Evolutionary conservation across 208 protist species (phyloP).

Genomic region (Leishmania amazonensis): DNA sequence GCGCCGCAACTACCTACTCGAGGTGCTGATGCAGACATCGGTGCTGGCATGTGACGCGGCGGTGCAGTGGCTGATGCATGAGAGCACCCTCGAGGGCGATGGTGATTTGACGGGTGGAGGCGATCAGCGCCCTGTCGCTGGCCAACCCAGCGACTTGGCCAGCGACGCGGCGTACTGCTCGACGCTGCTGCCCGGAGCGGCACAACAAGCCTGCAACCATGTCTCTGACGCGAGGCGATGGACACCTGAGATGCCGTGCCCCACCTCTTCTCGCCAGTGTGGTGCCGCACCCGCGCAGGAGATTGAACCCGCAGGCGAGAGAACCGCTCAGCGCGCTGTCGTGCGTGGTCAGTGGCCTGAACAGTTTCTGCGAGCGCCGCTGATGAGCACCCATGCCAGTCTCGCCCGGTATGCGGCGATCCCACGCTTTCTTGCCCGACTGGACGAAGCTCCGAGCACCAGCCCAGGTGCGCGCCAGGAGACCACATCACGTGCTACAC

Average conservation of each 20-base stretch:
- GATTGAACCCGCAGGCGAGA: neutral
- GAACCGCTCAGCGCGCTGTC: slow-evolving; percentile 4
- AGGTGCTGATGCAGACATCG: slow-evolving; percentile 38
- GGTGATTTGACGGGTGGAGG: neutral
- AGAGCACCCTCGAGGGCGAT: neutral
- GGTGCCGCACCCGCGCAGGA: neutral
- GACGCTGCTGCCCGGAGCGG: neutral
- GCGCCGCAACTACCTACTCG: slow-evolving; percentile 46
- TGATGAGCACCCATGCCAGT: slow-evolving; percentile 20
- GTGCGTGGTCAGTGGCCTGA: slow-evolving; percentile 24
- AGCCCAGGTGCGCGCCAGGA: neutral
- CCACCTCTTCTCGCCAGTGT: neutral
- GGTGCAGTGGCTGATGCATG: slow-evolving; percentile 24
- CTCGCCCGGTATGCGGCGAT: slow-evolving; percentile 9
- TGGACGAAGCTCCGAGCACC: neutral
- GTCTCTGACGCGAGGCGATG: neutral
- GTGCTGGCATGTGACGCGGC: slow-evolving; percentile 25
- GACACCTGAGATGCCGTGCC: neutral
- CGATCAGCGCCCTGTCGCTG: neutral
- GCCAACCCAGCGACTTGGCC: neutral
- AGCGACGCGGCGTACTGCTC: neutral
- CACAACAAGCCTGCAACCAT: neutral
- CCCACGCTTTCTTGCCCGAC: neutral
- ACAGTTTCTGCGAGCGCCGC: slow-evolving; percentile 17
- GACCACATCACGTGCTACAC: neutral